Evolutionary conservation across 1,284 basidiomycete species (phyloP), one percentile per base, ranked within the genome.

Genomic region (Austropuccinia psidii): DNA sequence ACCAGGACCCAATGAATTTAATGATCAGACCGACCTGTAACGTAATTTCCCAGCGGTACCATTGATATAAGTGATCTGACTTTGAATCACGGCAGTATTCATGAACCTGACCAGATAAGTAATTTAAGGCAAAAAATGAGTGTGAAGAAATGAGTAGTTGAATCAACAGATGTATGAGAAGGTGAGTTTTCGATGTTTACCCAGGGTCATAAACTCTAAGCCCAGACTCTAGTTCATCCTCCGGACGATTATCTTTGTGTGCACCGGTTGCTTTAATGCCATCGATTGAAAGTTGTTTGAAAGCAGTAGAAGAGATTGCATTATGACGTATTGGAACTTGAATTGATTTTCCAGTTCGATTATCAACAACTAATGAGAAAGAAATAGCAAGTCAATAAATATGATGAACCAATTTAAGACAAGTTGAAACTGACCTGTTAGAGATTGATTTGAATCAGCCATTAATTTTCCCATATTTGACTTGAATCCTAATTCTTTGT

Each of bases 41-140:
- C 58, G 41, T 7, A 67, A 33, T 88, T 88, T 83, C 80, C 90
- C 90, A 24, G 87, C 87, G 29, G 90, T 88, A 67, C 90, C 91
- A 79, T 93, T 90, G 78, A 93, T 93, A 78, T 88, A 93, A 0
- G 91, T 93, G 78, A 93, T 93, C 77, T 85, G 81, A 75, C 88
- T 90, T 76, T 86, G 83, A 74, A 93, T 86, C 73, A 91, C 90
- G 41, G 91, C 90, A 1, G 91, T 93, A 77, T 93, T 93, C 82
- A 91, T 80, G 81, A 89, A 91, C 1, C 89, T 90, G 13, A 17
- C 11, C n/a, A n/a, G 15, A 21, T 19, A 24, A 31, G 43, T 11
- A 21, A 27, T 33, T 5, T 33, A 21, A 21, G 39, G 7, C 6
- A 9, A 43, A 45, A n/a, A 37, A 9, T 21, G 29, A 81, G 86